phyloP scores from a whole-genome alignment of 2,329 filamentous ascomycete genomes.

The Stagonosporopsis rhizophila region DNA sequence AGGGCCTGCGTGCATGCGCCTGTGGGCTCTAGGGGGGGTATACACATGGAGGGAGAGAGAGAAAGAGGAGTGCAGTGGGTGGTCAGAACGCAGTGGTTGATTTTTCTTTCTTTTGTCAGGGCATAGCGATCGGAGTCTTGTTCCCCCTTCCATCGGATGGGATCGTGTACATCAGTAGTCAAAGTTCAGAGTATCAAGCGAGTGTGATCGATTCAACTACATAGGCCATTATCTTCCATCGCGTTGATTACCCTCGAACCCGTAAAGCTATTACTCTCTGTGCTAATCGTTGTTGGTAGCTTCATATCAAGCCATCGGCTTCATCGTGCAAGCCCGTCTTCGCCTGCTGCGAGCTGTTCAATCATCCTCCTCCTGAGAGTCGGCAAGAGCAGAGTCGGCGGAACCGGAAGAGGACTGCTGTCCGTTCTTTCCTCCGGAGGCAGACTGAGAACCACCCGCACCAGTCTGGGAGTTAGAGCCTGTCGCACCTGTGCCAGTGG shows the following conservation, averaged over 20 bases:
- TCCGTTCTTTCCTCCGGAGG: constrained; percentile 4
- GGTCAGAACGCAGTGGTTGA: too few relatives aligned
- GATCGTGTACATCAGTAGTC: not conserved
- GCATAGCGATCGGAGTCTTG: constrained; percentile 2
- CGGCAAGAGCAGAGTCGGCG: constrained; percentile 23
- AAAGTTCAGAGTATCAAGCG: not conserved
- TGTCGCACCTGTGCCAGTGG: not conserved
- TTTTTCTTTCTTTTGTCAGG: not conserved
- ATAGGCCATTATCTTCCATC: not conserved
- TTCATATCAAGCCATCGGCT: not conserved
- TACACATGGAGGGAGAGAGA: not conserved
- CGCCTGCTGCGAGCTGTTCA: constrained; percentile 6
- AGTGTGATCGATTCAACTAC: not conserved
- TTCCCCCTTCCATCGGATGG: not conserved
- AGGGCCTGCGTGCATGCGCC: too few relatives aligned
- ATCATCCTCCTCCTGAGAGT: constrained; percentile 27
- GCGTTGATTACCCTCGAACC: not conserved
- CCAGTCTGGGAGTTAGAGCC: too few relatives aligned
- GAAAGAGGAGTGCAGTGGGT: too few relatives aligned
- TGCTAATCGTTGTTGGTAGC: not conserved
- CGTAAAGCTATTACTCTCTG: not conserved
- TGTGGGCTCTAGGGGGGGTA: too few relatives aligned
- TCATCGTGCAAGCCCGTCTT: not conserved
- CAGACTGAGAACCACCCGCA: constrained; percentile 4
- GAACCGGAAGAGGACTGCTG: constrained; percentile 9